Percentiles rank a stretch among this genome's conserved stretches.
These are phyloP conservation scores for Penicillium pulvis DNA, from an alignment of 495 filamentous ascomycete species.

Conservation along the genomic window DNA sequence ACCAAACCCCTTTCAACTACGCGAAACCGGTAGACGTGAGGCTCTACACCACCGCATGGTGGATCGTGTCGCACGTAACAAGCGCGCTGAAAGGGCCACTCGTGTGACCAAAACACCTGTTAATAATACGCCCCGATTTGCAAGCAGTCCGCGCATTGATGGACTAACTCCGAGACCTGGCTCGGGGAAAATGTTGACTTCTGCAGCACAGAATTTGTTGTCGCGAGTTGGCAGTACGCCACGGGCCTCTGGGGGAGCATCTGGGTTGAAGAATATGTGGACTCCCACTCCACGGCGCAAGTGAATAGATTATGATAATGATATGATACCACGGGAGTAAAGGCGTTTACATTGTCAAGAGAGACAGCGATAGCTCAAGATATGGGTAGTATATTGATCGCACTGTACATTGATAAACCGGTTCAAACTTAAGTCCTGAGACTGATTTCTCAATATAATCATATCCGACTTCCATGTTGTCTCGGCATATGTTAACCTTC, in stretches of 20 bases:
- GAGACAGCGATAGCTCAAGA: neutral
- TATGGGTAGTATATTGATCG: too few species aligned
- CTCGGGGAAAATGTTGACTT: conserved; percentile 49
- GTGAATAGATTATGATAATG: conserved; percentile 16
- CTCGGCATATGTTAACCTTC: neutral
- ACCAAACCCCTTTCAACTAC: conserved; percentile 81
- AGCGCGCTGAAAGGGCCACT: conserved; percentile 56
- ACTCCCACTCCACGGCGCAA: conserved; percentile 54
- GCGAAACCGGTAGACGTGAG: conserved; percentile 76
- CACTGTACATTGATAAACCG: too few species aligned
- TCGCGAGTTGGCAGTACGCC: conserved; percentile 59
- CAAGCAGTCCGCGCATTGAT: conserved; percentile 68
- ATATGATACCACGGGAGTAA: conserved; percentile 8
- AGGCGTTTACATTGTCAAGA: neutral
- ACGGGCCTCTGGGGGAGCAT: conserved; percentile 26
- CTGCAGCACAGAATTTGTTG: conserved; percentile 80
- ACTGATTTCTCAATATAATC: too few species aligned
- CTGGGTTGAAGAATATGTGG: conserved; percentile 55
- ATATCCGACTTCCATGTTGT: neutral
- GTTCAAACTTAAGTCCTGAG: too few species aligned
- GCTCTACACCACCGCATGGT: conserved; percentile 89
- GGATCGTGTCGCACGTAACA: conserved; percentile 74
- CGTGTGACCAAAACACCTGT: conserved; percentile 56
- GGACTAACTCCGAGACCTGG: conserved; percentile 50
- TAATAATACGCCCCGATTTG: conserved; percentile 70